Conservation (phyloP, 139 green algal genomes). For the Chlorella sp. region DNA sequence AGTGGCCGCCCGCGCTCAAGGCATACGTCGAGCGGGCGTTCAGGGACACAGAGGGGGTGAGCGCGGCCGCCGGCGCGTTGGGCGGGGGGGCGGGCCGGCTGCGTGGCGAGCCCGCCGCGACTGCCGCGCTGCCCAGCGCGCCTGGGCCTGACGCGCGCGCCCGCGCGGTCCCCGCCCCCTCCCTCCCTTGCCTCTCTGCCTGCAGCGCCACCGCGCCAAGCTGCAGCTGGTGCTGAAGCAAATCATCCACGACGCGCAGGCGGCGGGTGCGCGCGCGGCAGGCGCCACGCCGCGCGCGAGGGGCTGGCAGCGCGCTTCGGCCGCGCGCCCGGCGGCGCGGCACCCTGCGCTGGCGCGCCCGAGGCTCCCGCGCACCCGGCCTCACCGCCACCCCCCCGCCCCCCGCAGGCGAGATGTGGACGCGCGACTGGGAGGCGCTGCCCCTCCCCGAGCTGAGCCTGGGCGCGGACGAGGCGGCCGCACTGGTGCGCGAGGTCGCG, state of each 20-base stretch:
- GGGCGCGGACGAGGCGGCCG: conserved; percentile 25
- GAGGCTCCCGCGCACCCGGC: neutral
- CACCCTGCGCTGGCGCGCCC: neutral
- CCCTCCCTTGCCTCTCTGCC: too few relatives aligned
- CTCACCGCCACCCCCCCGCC: neutral
- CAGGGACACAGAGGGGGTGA: conserved; percentile 2
- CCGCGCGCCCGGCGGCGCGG: too few relatives aligned
- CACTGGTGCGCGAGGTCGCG: conserved; percentile 13
- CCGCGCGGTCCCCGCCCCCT: too few relatives aligned
- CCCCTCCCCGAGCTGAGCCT: conserved; percentile 43
- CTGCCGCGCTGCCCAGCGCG: too few relatives aligned
- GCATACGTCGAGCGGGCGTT: conserved; percentile 53
- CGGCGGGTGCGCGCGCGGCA: conserved; percentile 30
- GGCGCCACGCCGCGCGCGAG: too few relatives aligned
- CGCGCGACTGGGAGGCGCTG: conserved; percentile 50
- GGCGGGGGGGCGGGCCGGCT: too few relatives aligned
- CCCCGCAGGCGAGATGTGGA: conserved; percentile 51
- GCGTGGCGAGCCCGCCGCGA: too few relatives aligned
- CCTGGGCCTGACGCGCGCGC: too few relatives aligned
- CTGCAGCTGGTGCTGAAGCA: conserved; percentile 36
- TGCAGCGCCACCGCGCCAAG: conserved; percentile 31
- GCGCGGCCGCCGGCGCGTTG: too few relatives aligned
- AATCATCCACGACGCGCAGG: conserved; percentile 39
- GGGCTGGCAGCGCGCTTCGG: too few relatives aligned
- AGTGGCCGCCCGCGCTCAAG: conserved; percentile 46